Conservation (phyloP, 805 yeast genomes). For the Huiozyma sinensis region DNA sequence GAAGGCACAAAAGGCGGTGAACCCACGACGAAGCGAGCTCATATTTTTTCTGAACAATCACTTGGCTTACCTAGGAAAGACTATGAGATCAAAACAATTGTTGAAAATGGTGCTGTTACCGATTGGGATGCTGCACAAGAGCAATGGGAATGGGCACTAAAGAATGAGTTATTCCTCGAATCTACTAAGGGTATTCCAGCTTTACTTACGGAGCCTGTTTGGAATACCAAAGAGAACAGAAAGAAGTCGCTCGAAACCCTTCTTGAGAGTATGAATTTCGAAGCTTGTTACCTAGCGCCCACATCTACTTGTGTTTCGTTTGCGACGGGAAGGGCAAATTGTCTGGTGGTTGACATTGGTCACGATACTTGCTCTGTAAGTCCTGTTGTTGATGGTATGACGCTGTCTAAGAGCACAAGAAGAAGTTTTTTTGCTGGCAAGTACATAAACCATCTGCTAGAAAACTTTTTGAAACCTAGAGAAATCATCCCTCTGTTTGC, state of each 20-base stretch:
- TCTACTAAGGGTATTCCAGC: conserved; percentile 40
- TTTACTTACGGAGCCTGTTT: conserved; percentile 75
- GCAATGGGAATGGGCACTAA: conserved; percentile 57
- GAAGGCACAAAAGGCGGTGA: conserved; percentile 4
- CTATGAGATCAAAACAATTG: conserved; percentile 44
- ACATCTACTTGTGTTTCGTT: conserved; percentile 83
- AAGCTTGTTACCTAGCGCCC: conserved; percentile 73
- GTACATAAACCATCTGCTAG: conserved; percentile 33
- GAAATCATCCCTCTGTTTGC: conserved; percentile 26
- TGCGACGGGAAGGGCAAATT: conserved; percentile 79
- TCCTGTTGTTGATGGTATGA: conserved; percentile 76
- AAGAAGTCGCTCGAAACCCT: conserved; percentile 59
- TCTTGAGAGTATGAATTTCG: conserved; percentile 58
- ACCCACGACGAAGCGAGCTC: conserved; percentile 9
- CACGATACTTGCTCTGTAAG: conserved; percentile 69
- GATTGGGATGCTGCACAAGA: conserved; percentile 85
- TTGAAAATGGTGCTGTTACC: conserved; percentile 48
- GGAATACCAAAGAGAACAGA: conserved; percentile 65
- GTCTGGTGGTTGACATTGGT: conserved; percentile 78
- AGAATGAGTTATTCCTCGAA: conserved; percentile 39
- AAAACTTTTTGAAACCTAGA: conserved; percentile 26
- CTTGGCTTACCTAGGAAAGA: conserved; percentile 42
- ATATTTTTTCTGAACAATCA: conserved; percentile 31
- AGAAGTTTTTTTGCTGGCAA: conserved; percentile 68
- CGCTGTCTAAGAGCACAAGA: conserved; percentile 56